Evolutionary conservation across 2,329 filamentous ascomycete genomes (phyloP).

Genomic region (Aspergillus tanneri): DNA sequence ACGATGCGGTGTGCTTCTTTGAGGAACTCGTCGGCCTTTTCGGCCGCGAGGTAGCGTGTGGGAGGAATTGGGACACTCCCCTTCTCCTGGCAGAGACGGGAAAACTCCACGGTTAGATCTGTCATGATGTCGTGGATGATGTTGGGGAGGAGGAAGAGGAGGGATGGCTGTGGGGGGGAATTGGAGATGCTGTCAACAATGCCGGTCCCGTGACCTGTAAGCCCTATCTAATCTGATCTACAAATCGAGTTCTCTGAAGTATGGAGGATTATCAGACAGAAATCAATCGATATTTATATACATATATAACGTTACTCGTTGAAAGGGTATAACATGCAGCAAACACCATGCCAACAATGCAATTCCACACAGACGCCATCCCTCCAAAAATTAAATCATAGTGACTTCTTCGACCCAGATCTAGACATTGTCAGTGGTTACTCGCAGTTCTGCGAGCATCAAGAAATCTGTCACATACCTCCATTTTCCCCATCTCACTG

Average conservation of each 20-base stretch:
- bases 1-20: constrained; percentile 94
- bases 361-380: constrained; percentile 8
- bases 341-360: constrained; percentile 5
- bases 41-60: constrained; percentile 19
- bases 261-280: not conserved
- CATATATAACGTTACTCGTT: not conserved
- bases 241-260: not conserved
- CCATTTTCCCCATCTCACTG: constrained; percentile 86
- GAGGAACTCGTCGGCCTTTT: constrained; percentile 74
- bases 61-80: constrained; percentile 15
- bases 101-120: constrained; percentile 42
- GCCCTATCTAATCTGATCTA: constrained; percentile 13
- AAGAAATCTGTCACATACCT: constrained; percentile 61
- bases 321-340: constrained; percentile 21
- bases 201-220: constrained; percentile 15
- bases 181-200: constrained; percentile 9
- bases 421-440: constrained; percentile 27
- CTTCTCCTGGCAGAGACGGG: constrained; percentile 31
- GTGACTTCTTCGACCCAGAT: constrained; percentile 45
- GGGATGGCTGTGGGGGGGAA: constrained; percentile 6
- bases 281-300: constrained; percentile 1
- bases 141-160: not conserved
- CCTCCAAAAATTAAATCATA: constrained; percentile 23
- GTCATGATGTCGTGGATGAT: constrained; percentile 34
- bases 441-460: not conserved